These are phyloP conservation scores for Capillidium heterosporum DNA, from an alignment of 371 early-diverging fungal species.

Conservation along the genomic window DNA sequence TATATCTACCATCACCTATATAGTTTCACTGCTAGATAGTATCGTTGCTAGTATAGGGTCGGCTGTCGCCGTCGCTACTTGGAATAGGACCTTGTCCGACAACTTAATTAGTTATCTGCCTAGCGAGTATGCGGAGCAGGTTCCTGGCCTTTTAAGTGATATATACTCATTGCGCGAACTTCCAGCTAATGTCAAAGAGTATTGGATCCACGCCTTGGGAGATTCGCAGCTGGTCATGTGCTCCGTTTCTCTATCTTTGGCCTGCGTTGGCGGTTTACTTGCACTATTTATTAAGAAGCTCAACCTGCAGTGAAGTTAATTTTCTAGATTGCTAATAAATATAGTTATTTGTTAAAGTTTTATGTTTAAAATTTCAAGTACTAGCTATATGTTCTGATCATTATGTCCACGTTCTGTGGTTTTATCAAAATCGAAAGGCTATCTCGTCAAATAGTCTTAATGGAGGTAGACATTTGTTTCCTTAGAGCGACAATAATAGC, in stretches of 20 bases:
- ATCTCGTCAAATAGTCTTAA: too few species aligned
- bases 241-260: neutral
- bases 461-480: too few species aligned
- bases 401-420: too few species aligned
- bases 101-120: neutral
- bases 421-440: too few species aligned
- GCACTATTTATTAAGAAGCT: constrained; percentile 12
- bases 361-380: too few species aligned
- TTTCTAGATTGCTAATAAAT: too few species aligned
- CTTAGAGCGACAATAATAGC: too few species aligned
- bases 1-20: neutral
- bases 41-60: neutral
- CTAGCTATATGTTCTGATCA: too few species aligned
- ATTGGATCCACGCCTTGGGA: neutral
- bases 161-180: neutral
- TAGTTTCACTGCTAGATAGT: neutral
- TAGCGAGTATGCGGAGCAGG: neutral
- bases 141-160: too few species aligned
- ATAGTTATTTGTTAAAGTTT: too few species aligned
- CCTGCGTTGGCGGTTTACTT: neutral
- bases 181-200: neutral
- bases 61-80: neutral
- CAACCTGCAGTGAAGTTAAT: too few species aligned
- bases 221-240: neutral
- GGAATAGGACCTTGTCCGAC: neutral